Conservation (phyloP, 345 rosid species). For the Rhodamnia rubescens region DNA sequence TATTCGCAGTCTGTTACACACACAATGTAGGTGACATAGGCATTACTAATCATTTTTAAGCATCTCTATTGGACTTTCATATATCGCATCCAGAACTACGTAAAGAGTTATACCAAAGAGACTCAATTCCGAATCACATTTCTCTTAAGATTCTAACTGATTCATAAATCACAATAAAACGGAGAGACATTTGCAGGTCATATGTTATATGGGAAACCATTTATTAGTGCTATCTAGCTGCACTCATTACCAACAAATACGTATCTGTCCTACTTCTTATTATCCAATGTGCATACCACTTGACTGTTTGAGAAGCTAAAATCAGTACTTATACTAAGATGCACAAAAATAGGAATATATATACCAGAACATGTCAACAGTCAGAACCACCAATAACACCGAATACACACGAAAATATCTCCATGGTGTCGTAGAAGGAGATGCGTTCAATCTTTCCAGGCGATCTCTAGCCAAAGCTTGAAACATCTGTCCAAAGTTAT, state of each 20-base stretch:
- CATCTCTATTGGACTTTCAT: background rate
- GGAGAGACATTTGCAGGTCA: background rate
- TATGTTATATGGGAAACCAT: background rate
- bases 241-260: background rate
- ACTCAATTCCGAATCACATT: background rate
- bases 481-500: conserved; percentile 56
- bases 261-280: background rate
- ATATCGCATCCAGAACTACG: background rate
- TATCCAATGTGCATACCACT: background rate
- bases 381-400: conserved; percentile 61
- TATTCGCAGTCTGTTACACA: background rate
- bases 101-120: background rate
- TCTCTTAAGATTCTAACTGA: background rate
- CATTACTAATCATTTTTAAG: background rate
- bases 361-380: conserved; percentile 75
- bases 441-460: conserved; percentile 88
- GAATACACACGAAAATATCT: conserved; percentile 84
- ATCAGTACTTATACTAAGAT: background rate
- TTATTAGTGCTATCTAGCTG: background rate
- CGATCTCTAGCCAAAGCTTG: conserved; percentile 99
- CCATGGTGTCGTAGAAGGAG: conserved; percentile 89
- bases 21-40: background rate
- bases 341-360: background rate
- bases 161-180: background rate
- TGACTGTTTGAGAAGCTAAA: background rate